Evolutionary conservation across 1,139 yeast genomes (phyloP).

Genomic region (Scheffersomyces illinoinensis): DNA sequence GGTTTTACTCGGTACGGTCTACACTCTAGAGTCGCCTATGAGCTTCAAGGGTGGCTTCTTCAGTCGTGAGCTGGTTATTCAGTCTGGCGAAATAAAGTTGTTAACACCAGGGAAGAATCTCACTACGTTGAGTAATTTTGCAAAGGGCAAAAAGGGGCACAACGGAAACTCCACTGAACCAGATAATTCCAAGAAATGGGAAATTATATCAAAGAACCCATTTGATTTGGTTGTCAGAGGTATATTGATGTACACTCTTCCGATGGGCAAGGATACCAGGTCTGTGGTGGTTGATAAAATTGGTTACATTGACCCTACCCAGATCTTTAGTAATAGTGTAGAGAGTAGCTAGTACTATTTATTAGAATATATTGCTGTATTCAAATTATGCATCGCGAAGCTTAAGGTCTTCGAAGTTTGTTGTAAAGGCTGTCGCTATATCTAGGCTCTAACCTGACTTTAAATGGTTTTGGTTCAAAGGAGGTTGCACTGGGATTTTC

Average conservation of each 20-base stretch:
- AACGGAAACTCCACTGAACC: slow-evolving; percentile 10
- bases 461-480: slow-evolving; percentile 54
- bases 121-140: slow-evolving; percentile 29
- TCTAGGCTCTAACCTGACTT: slow-evolving; percentile 28
- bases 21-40: slow-evolving; percentile 68
- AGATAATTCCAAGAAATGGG: slow-evolving; percentile 68
- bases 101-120: slow-evolving; percentile 72
- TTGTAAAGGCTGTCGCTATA: slow-evolving; percentile 8
- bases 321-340: not conserved
- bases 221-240: slow-evolving; percentile 88
- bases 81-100: slow-evolving; percentile 71
- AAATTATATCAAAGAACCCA: slow-evolving; percentile 71
- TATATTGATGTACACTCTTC: slow-evolving; percentile 71
- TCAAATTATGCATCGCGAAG: not conserved
- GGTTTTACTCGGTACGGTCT: slow-evolving; percentile 72
- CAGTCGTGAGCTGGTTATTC: slow-evolving; percentile 54
- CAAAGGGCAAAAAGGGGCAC: slow-evolving; percentile 12
- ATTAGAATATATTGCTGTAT: not conserved
- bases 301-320: slow-evolving; percentile 56
- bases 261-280: slow-evolving; percentile 56
- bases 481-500: slow-evolving; percentile 55
- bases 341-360: not conserved
- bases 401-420: slow-evolving; percentile 1
- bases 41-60: slow-evolving; percentile 79
- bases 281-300: slow-evolving; percentile 66